These are phyloP conservation scores for Apiospora pterosperma DNA, from an alignment of 2,329 filamentous ascomycete species.

Conservation along the genomic window DNA sequence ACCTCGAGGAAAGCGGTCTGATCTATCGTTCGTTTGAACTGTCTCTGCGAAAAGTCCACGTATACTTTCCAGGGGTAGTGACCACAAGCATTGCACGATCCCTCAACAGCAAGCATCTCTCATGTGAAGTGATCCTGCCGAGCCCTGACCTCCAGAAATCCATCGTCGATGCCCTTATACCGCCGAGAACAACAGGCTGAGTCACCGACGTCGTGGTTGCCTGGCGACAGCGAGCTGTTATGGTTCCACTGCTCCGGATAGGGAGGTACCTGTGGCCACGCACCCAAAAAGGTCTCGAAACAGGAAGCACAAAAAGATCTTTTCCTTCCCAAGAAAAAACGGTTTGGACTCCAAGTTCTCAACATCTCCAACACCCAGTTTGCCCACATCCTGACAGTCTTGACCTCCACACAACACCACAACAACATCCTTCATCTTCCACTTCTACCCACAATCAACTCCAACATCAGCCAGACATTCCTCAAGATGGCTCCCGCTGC, in stretches of 20 bases:
- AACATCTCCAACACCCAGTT: not conserved
- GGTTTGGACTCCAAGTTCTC: not conserved
- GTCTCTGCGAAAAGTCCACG: too few species aligned
- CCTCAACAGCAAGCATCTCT: too few species aligned
- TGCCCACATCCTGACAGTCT: not conserved
- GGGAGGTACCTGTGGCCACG: not conserved
- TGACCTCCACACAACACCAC: not conserved
- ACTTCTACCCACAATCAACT: not conserved
- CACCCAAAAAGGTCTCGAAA: not conserved
- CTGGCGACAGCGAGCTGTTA: not conserved
- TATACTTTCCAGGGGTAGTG: too few species aligned
- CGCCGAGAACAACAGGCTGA: too few species aligned
- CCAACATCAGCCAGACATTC: not conserved
- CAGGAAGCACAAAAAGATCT: not conserved
- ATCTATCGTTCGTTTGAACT: too few species aligned
- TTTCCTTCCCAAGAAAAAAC: not conserved
- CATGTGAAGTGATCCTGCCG: too few species aligned
- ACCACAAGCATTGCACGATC: too few species aligned
- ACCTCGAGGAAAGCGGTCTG: too few species aligned
- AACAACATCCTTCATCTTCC: not conserved
- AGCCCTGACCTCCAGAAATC: too few species aligned
- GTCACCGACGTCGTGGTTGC: too few species aligned
- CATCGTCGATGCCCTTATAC: not conserved
- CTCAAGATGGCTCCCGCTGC: conserved; percentile 35
- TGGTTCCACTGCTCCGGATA: not conserved